phyloP scores from a whole-genome alignment of 768 basidiomycete species.

The Phaeolepiota aurea region DNA sequence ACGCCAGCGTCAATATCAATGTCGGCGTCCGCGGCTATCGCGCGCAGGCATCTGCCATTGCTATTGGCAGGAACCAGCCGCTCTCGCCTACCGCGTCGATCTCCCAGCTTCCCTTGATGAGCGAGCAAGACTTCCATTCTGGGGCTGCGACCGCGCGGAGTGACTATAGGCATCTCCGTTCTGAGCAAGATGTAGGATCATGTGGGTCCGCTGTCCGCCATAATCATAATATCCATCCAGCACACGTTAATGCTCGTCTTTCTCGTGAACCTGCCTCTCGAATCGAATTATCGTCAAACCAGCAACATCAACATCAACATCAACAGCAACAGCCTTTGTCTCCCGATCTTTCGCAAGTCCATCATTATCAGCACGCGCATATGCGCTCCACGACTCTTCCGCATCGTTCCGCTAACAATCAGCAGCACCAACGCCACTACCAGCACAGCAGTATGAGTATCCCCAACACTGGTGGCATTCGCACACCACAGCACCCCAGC shows the following conservation, averaged over 20 bases:
- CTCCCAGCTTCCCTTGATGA: constrained; percentile 7
- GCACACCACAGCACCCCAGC: constrained; percentile 24
- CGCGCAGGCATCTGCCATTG: constrained; percentile 26
- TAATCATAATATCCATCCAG: constrained; percentile 14
- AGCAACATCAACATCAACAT: constrained; percentile 9
- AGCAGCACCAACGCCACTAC: constrained; percentile 28
- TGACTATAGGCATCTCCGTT: constrained; percentile 5
- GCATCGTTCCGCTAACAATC: constrained; percentile 22
- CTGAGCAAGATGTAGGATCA: constrained; percentile 2
- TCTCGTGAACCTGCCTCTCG: constrained; percentile 10
- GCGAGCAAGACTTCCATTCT: constrained; percentile 30
- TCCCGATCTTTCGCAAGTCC: constrained; percentile 1
- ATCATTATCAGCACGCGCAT: constrained; percentile 26
- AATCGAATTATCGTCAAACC: constrained; percentile 3
- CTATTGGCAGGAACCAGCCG: constrained; percentile 14
- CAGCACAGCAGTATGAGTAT: constrained; percentile 43
- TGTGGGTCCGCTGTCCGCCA: constrained; percentile 7
- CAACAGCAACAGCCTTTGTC: constrained; percentile 10
- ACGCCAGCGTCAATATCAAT: constrained; percentile 21
- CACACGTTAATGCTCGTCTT: constrained; percentile 19
- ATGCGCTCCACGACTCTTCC: constrained; percentile 38
- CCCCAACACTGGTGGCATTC: constrained; percentile 18
- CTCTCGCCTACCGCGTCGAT: constrained; percentile 2
- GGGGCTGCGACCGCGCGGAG: constrained; percentile 6
- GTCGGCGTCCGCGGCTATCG: constrained; percentile 35